Evolutionary conservation across 2,329 filamentous ascomycete genomes (phyloP).

Genomic region (Dactylella cylindrospora): DNA sequence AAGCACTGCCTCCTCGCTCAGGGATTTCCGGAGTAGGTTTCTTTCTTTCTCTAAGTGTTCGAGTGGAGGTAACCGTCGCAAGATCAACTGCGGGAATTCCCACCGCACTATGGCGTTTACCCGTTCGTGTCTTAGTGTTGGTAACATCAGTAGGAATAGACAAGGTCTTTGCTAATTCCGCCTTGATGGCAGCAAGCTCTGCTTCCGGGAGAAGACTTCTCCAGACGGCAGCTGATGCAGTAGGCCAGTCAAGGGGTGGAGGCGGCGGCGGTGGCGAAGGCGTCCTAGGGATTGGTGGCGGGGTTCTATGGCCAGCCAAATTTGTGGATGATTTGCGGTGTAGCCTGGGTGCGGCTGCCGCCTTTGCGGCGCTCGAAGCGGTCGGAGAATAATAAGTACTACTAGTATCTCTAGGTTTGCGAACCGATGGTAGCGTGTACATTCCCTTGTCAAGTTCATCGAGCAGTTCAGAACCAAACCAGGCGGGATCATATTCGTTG

Average conservation of each 20-base stretch:
- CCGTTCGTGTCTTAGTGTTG: slow-evolving; percentile 73
- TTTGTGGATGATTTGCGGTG: slow-evolving; percentile 57
- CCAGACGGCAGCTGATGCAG: slow-evolving; percentile 44
- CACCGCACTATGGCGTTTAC: slow-evolving; percentile 65
- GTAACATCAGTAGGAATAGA: slow-evolving; percentile 57
- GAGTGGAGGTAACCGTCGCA: slow-evolving; percentile 33
- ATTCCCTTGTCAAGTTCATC: slow-evolving; percentile 57
- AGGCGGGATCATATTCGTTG: slow-evolving; percentile 65
- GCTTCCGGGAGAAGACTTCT: slow-evolving; percentile 24
- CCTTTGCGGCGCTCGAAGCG: slow-evolving; percentile 80
- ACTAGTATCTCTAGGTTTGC: slow-evolving; percentile 19
- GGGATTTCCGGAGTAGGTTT: slow-evolving; percentile 38
- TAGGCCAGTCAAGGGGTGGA: slow-evolving; percentile 43
- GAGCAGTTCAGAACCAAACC: slow-evolving; percentile 67
- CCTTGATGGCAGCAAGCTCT: slow-evolving; percentile 54
- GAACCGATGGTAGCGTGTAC: slow-evolving; percentile 11
- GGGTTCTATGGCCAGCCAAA: slow-evolving; percentile 59
- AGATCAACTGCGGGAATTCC: slow-evolving; percentile 52
- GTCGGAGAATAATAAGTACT: slow-evolving; percentile 77
- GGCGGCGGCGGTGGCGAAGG: slow-evolving; percentile 48
- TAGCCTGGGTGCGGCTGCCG: slow-evolving; percentile 67
- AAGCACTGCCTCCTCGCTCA: slow-evolving; percentile 25
- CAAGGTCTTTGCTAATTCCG: slow-evolving; percentile 47
- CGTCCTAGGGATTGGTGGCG: slow-evolving; percentile 52
- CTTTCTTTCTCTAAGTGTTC: slow-evolving; percentile 21